Evolutionary conservation across 495 filamentous ascomycete genomes (phyloP).

Genomic region (Pyrenopolyporus hunteri): DNA sequence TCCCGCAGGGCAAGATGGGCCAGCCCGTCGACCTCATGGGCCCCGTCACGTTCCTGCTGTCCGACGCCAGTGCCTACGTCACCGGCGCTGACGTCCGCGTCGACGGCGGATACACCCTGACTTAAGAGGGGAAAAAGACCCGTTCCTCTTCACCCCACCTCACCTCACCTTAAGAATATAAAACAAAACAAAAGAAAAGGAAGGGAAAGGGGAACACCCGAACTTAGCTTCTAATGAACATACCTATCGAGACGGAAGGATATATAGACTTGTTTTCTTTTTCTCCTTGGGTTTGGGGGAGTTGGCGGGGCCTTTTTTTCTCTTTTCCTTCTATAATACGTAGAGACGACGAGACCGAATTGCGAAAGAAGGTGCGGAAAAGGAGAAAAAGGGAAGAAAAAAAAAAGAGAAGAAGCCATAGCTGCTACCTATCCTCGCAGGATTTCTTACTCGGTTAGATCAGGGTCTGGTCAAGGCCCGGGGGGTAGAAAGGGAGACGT

Average conservation of each 20-base stretch:
- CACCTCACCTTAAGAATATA: too few species aligned
- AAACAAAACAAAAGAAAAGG: too few species aligned
- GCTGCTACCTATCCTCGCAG: conserved; percentile 7
- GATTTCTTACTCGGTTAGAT: conserved; percentile 1
- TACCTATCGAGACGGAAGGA: conserved; percentile 4
- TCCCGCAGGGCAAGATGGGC: conserved; percentile 91
- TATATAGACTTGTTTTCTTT: conserved; percentile 8
- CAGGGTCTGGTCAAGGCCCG: too few species aligned
- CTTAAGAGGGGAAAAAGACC: conserved; percentile 52
- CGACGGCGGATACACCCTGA: conserved; percentile 90
- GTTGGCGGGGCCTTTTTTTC: conserved; percentile 14
- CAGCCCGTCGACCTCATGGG: conserved; percentile 92
- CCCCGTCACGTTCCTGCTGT: conserved; percentile 85
- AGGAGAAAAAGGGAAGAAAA: too few species aligned
- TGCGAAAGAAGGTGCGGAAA: too few species aligned
- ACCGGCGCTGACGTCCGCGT: conserved; percentile 90
- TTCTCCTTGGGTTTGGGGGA: conserved; percentile 1
- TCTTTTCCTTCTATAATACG: conserved; percentile 22
- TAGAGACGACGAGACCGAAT: too few species aligned
- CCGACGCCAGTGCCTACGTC: conserved; percentile 83
- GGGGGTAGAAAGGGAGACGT: too few species aligned
- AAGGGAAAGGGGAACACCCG: too few species aligned
- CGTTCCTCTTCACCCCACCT: background rate
- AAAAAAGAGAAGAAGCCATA: conserved; percentile 8
- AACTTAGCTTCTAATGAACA: background rate